phyloP scores from a whole-genome alignment of 495 filamentous ascomycete species.

The Umbilicaria muhlenbergii region DNA sequence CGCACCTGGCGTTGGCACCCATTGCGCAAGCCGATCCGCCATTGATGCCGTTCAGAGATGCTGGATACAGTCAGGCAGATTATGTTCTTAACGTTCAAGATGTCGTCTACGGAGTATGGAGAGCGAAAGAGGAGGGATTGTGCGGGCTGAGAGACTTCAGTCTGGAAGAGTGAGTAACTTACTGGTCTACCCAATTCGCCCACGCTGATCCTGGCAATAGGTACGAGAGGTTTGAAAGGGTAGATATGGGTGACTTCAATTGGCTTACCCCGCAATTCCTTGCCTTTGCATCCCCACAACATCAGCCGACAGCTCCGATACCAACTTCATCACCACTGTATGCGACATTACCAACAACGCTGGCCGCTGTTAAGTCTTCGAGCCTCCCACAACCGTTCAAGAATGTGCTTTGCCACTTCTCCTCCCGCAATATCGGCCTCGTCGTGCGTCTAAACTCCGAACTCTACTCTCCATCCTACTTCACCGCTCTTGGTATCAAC shows the following conservation, averaged over 20 bases:
- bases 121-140: conserved; percentile 84
- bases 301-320: conserved; percentile 54
- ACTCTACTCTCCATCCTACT: conserved; percentile 88
- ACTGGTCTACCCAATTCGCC: background rate
- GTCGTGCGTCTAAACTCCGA: conserved; percentile 92
- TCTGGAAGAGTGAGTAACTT: conserved; percentile 62
- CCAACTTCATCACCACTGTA: conserved; percentile 54
- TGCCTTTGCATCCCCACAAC: conserved; percentile 90
- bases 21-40: conserved; percentile 93
- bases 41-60: conserved; percentile 96
- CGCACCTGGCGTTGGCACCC: conserved; percentile 89
- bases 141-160: conserved; percentile 80
- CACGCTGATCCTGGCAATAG: conserved; percentile 26
- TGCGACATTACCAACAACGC: conserved; percentile 49
- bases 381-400: conserved; percentile 72
- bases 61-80: conserved; percentile 96
- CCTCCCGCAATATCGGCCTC: conserved; percentile 69
- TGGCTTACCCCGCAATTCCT: conserved; percentile 93
- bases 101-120: conserved; percentile 97
- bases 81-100: conserved; percentile 91
- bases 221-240: conserved; percentile 85
- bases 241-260: conserved; percentile 99
- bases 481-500: conserved; percentile 83
- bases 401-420: conserved; percentile 84
- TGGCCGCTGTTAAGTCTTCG: conserved; percentile 45